Percentiles rank a stretch among this genome's conserved stretches.
phyloP scores from a whole-genome alignment of 2,329 filamentous ascomycete species.

The Coniella lustricola region DNA sequence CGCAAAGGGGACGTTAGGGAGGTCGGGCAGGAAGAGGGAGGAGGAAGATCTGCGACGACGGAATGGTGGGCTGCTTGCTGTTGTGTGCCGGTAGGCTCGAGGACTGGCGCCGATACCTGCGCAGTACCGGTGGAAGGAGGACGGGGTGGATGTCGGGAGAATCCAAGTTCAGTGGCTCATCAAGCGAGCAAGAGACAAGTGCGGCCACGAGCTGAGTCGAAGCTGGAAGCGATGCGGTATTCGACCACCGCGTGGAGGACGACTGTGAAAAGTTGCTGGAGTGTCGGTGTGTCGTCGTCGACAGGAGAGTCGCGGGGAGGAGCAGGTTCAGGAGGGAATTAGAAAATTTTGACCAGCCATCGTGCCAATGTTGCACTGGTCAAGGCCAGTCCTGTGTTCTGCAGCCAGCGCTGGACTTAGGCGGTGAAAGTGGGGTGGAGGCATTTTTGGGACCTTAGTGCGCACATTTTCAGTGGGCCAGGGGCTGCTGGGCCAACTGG shows the following conservation, averaged over 20 bases:
- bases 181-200: not conserved
- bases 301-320: not conserved
- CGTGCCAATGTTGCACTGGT: not conserved
- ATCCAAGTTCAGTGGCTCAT: not conserved
- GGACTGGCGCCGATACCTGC: constrained; percentile 74
- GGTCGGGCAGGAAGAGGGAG: constrained; percentile 78
- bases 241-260: too few relatives aligned
- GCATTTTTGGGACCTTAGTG: too few relatives aligned
- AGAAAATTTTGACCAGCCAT: too few relatives aligned
- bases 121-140: constrained; percentile 73
- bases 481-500: too few relatives aligned
- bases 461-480: too few relatives aligned
- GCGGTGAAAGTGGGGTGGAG: not conserved
- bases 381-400: not conserved
- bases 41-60: constrained; percentile 73
- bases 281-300: too few relatives aligned
- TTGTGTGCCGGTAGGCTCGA: constrained; percentile 39
- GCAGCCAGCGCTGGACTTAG: not conserved
- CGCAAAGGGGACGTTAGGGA: constrained; percentile 75
- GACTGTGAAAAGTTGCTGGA: too few relatives aligned
- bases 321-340: not conserved
- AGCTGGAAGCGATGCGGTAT: too few relatives aligned
- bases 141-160: not conserved
- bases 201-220: not conserved
- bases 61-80: constrained; percentile 74